phyloP scores from a whole-genome alignment of 2,329 filamentous ascomycete genomes.

The Nothopassalora personata region DNA sequence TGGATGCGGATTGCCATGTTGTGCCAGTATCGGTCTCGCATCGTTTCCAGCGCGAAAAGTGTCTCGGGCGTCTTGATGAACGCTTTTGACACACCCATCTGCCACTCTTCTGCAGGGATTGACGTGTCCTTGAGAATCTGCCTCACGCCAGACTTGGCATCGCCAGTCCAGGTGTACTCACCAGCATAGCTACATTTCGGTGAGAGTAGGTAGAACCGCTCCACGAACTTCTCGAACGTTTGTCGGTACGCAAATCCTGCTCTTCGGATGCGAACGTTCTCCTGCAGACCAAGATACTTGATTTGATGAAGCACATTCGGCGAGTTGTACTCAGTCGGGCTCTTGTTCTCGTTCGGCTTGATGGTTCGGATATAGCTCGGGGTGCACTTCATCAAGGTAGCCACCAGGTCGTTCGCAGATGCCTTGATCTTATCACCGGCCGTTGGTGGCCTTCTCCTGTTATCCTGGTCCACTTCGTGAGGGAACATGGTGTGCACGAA shows the following conservation, averaged over 20 bases:
- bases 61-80: slow-evolving; percentile 99
- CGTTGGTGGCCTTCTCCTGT: slow-evolving; percentile 87
- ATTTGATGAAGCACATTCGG: slow-evolving; percentile 95
- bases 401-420: slow-evolving; percentile 90
- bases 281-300: slow-evolving; percentile 98
- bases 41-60: slow-evolving; percentile 90
- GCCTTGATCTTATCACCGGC: slow-evolving; percentile 93
- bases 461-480: slow-evolving; percentile 88
- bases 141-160: slow-evolving; percentile 77
- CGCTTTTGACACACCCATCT: slow-evolving; percentile 93
- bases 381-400: slow-evolving; percentile 93
- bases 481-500: slow-evolving; percentile 91
- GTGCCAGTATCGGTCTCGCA: slow-evolving; percentile 98
- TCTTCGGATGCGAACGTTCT: slow-evolving; percentile 94
- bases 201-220: slow-evolving; percentile 91
- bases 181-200: slow-evolving; percentile 93
- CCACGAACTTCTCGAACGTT: slow-evolving; percentile 96
- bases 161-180: slow-evolving; percentile 93
- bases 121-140: slow-evolving; percentile 96
- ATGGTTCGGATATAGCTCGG: slow-evolving; percentile 98
- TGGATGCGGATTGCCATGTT: slow-evolving; percentile 99
- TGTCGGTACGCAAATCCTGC: slow-evolving; percentile 96
- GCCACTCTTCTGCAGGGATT: slow-evolving; percentile 91
- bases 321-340: slow-evolving; percentile 82
- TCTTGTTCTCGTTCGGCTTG: slow-evolving; percentile 99